Base-by-base conservation (phyloP, 257 asterid genomes). In the Solanum chilense region DNA sequence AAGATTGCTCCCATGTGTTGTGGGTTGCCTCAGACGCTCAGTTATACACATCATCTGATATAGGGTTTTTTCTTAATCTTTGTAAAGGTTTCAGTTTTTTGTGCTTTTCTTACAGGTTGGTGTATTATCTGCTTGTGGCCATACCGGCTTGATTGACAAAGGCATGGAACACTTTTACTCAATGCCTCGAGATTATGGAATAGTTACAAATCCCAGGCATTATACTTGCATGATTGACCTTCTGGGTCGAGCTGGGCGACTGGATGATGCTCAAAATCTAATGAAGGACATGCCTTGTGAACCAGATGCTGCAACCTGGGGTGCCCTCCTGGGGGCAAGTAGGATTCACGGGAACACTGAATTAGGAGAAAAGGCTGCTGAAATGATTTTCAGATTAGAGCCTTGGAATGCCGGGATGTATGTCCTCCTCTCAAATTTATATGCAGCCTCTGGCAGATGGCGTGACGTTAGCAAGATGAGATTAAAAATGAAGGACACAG, bases 281-380 rank as follows among this genome's bases (percentile, higher is more conserved):
- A 93, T 97, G 91, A 90, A 62, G 84, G 89, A 82, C 71, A 94
- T 95, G 98, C 96, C 99, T 56, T 93, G 93, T 21, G 97, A 95
- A 88, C 97, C 99, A 62, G 98, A 97, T 74, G 98, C 99, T 89
- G 98, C 98, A 62, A 93, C 99, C 27, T 97, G 99, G 99, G 98
- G 99, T 84, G 98, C 99, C 64, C 96, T 97, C 76, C 98, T 97
- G n/a, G 99, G 98, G 84, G 99, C 99, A 74, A 93, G 99, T 91
- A 90, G 96, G 90, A 96, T 94, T 69, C 99, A 97, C 70, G 98
- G 98, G 27, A 92, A 94, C 86, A 91, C 97, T 18, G 91, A 89
- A 88, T 86, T 97, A 82, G 99, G 98, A 77, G 99, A 97, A 94
- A 94, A 93, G 80, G 99, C 99, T 73, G 99, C 99, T 27, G 94